A percentile compares a stretch with the other conserved stretches of the same genome.
Conservation (phyloP, 805 yeast genomes). For the Yueomyces sinensis region DNA sequence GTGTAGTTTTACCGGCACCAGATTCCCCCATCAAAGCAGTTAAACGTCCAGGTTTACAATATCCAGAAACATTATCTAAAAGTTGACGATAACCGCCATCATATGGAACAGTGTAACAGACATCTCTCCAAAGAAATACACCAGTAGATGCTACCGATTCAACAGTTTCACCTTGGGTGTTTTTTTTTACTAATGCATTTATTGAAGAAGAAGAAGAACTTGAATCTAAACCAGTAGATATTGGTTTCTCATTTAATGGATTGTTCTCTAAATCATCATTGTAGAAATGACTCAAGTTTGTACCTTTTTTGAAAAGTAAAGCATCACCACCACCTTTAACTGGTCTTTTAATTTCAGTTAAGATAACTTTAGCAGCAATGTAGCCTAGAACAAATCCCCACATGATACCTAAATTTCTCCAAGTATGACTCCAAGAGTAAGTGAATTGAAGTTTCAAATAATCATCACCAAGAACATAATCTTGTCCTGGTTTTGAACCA, state of each 20-base stretch:
- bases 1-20: conserved; percentile 68
- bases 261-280: conserved; percentile 5
- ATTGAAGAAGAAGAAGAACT: neutral
- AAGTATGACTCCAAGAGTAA: conserved; percentile 45
- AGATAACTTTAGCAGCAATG: conserved; percentile 9
- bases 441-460: conserved; percentile 37
- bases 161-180: conserved; percentile 5
- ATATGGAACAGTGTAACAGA: conserved; percentile 50
- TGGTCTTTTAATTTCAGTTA: conserved; percentile 16
- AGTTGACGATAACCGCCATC: conserved; percentile 42
- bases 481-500: conserved; percentile 46
- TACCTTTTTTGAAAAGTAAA: conserved; percentile 42
- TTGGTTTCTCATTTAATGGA: conserved; percentile 2
- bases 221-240: neutral
- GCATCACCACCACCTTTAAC: conserved; percentile 23
- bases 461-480: conserved; percentile 42
- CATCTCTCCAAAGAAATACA: conserved; percentile 61
- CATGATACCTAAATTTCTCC: conserved; percentile 73
- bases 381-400: conserved; percentile 30
- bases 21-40: conserved; percentile 66
- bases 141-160: conserved; percentile 23
- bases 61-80: conserved; percentile 52
- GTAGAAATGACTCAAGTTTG: conserved; percentile 6
- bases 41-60: conserved; percentile 64
- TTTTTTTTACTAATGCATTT: too few relatives aligned